phyloP scores from a whole-genome alignment of 768 basidiomycete species.

The Mrakia gelida region DNA sequence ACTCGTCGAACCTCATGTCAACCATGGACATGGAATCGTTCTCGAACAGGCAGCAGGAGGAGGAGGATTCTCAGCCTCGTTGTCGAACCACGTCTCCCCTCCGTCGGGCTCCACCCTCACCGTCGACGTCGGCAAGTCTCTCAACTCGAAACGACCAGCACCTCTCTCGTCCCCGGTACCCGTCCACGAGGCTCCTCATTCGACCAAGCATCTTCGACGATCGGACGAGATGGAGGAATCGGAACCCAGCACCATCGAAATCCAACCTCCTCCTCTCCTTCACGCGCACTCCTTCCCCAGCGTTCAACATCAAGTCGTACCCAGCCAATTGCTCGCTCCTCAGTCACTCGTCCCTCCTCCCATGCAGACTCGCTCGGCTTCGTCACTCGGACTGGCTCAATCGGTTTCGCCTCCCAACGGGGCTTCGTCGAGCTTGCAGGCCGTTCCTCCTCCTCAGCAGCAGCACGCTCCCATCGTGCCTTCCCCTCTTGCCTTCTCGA shows the following conservation, averaged over 20 bases:
- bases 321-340: slow-evolving; percentile 27
- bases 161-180: slow-evolving; percentile 5
- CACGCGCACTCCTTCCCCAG: slow-evolving; percentile 46
- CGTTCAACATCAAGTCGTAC: slow-evolving; percentile 38
- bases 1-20: not conserved
- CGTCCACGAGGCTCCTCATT: not conserved
- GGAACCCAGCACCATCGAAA: not conserved
- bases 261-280: slow-evolving; percentile 33
- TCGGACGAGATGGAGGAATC: not conserved
- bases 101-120: not conserved
- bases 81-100: not conserved
- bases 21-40: not conserved
- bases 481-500: slow-evolving; percentile 39
- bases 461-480: slow-evolving; percentile 40
- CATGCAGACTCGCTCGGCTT: slow-evolving; percentile 29
- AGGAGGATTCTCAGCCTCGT: not conserved
- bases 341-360: not conserved
- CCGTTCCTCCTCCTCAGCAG: slow-evolving; percentile 34
- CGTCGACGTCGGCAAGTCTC: slow-evolving; percentile 11
- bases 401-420: not conserved
- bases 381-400: slow-evolving; percentile 16
- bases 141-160: slow-evolving; percentile 14
- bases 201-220: slow-evolving; percentile 22
- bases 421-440: not conserved
- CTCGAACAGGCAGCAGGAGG: not conserved